Evolutionary conservation across 305 asterid species (phyloP).

Genomic region (Salvia sclarea): DNA sequence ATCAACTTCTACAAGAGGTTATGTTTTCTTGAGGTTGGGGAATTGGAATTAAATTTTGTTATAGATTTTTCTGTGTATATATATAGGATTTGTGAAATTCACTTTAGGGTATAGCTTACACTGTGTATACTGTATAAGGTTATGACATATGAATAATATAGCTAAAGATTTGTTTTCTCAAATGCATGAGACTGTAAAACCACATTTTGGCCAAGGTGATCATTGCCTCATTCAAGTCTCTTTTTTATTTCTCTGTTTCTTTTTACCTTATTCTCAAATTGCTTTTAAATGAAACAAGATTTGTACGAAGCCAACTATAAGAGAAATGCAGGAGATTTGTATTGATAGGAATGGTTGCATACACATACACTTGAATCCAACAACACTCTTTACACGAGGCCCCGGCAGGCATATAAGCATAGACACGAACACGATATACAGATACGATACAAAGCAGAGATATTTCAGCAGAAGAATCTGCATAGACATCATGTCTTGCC

Average conservation of each 20-base stretch:
- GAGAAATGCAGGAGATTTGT: constrained; percentile 7
- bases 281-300: neutral
- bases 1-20: constrained; percentile 60
- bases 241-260: no score
- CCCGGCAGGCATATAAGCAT: constrained; percentile 15
- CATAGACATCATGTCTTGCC: neutral
- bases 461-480: constrained; percentile 20
- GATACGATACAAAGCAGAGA: constrained; percentile 31
- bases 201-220: neutral
- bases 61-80: constrained; percentile 10
- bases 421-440: constrained; percentile 13
- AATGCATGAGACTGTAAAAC: neutral
- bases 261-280: no score
- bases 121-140: constrained; percentile 16
- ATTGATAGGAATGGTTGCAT: constrained; percentile 4
- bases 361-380: no score
- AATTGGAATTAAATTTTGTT: neutral
- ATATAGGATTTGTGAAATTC: neutral
- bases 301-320: neutral
- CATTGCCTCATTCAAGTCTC: neutral
- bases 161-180: neutral
- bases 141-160: neutral
- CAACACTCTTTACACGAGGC: constrained; percentile 23
- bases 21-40: constrained; percentile 30
- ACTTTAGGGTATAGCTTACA: constrained; percentile 9